phyloP scores from a whole-genome alignment of 495 filamentous ascomycete genomes.

The Daldinia concentrica region DNA sequence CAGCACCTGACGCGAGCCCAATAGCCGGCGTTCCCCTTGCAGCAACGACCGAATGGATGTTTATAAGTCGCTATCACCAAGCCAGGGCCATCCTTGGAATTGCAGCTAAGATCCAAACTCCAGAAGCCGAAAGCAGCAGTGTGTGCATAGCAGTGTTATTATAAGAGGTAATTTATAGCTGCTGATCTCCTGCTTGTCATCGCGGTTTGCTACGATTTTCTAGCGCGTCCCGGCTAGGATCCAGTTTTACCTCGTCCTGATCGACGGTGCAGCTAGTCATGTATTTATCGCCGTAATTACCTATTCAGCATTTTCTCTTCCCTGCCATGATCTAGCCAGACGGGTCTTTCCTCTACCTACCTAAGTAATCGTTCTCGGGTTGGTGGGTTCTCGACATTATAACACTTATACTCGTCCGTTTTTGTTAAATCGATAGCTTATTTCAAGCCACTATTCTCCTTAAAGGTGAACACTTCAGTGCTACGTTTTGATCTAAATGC shows the following conservation, averaged over 20 bases:
- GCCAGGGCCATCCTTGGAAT: slow-evolving; percentile 31
- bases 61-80: slow-evolving; percentile 12
- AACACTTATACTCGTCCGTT: neutral
- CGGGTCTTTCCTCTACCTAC: neutral
- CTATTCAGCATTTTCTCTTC: slow-evolving; percentile 28
- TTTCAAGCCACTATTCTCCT: neutral
- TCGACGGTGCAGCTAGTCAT: slow-evolving; percentile 38
- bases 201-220: slow-evolving; percentile 38
- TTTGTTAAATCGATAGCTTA: neutral
- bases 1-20: slow-evolving; percentile 26
- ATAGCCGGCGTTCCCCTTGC: slow-evolving; percentile 35
- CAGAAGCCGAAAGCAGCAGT: slow-evolving; percentile 16
- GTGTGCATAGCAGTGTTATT: slow-evolving; percentile 15
- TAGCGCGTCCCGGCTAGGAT: slow-evolving; percentile 30
- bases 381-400: neutral
- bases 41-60: slow-evolving; percentile 21
- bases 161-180: slow-evolving; percentile 26
- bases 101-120: slow-evolving; percentile 30
- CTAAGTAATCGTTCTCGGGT: too few species aligned
- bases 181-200: slow-evolving; percentile 43
- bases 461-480: neutral
- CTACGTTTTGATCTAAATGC: neutral
- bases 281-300: slow-evolving; percentile 34
- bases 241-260: slow-evolving; percentile 39
- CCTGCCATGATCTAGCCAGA: slow-evolving; percentile 35